phyloP scores from a whole-genome alignment of 257 asterid species.

The Voacanga thouarsii region DNA sequence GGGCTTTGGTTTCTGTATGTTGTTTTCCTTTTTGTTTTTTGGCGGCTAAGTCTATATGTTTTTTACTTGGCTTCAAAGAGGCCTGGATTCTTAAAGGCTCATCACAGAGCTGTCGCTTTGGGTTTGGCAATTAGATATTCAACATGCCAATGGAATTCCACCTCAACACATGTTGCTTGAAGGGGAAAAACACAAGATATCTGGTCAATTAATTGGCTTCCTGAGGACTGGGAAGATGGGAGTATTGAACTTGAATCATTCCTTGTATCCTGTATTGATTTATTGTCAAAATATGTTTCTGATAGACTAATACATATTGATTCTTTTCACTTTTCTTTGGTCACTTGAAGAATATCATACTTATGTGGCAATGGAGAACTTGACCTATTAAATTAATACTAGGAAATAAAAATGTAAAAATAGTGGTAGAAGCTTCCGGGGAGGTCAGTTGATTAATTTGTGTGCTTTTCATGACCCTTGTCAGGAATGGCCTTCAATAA shows the following conservation, averaged over 20 bases:
- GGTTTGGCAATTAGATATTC: background rate
- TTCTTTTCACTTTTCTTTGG: background rate
- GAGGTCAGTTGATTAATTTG: background rate
- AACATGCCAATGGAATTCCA: background rate
- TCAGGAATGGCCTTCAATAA: background rate
- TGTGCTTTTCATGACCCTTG: background rate
- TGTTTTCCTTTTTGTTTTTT: too few relatives aligned
- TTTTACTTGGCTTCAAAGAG: slow-evolving; percentile 8
- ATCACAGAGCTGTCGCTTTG: background rate
- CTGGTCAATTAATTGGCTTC: background rate
- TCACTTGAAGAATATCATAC: background rate
- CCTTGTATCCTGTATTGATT: slow-evolving; percentile 20
- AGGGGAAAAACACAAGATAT: background rate
- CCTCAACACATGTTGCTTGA: slow-evolving; percentile 7
- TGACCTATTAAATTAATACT: slow-evolving; percentile 1
- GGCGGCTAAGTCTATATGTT: too few relatives aligned
- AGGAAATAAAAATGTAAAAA: background rate
- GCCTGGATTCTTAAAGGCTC: slow-evolving; percentile 12
- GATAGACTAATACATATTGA: slow-evolving; percentile 7
- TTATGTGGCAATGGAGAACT: background rate
- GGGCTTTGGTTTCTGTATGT: slow-evolving; percentile 8
- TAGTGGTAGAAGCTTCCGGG: background rate
- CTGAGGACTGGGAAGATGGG: slow-evolving; percentile 4
- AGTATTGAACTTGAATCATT: slow-evolving; percentile 1
- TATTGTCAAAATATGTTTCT: background rate